These are phyloP conservation scores for Annulohypoxylon nitens DNA, from an alignment of 495 filamentous ascomycete genomes.

Conservation along the genomic window DNA sequence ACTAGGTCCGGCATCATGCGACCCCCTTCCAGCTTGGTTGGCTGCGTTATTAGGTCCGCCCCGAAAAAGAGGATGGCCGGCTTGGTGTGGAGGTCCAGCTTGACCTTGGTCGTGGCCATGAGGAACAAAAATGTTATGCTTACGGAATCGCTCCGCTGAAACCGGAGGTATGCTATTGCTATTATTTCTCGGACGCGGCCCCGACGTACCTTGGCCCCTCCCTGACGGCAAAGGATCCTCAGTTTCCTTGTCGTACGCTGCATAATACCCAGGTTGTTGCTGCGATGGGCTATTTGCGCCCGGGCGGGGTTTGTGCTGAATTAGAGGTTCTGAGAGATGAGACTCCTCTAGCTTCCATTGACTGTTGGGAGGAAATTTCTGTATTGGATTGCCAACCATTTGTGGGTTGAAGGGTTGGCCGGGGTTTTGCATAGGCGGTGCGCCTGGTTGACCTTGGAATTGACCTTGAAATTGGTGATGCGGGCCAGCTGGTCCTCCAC, in stretches of 20 bases:
- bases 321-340: constrained; percentile 59
- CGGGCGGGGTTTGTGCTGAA: constrained; percentile 53
- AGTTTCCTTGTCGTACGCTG: constrained; percentile 61
- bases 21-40: constrained; percentile 10
- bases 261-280: constrained; percentile 52
- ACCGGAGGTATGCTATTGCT: constrained; percentile 54
- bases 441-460: constrained; percentile 29
- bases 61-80: constrained; percentile 35
- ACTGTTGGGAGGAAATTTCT: constrained; percentile 46
- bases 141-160: constrained; percentile 55
- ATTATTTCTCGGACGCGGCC: constrained; percentile 42
- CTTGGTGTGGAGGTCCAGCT: constrained; percentile 32
- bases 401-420: constrained; percentile 43
- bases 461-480: constrained; percentile 32
- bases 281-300: constrained; percentile 54
- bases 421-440: constrained; percentile 34
- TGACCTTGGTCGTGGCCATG: constrained; percentile 36
- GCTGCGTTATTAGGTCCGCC: constrained; percentile 19
- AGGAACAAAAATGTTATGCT: constrained; percentile 47
- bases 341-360: constrained; percentile 62
- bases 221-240: constrained; percentile 39
- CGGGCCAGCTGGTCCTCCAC: constrained; percentile 42
- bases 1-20: constrained; percentile 22
- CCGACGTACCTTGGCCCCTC: constrained; percentile 7
- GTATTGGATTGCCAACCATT: constrained; percentile 43